These are phyloP conservation scores for Tulasnella sp. DNA, from an alignment of 768 basidiomycete species.

Conservation along the genomic window DNA sequence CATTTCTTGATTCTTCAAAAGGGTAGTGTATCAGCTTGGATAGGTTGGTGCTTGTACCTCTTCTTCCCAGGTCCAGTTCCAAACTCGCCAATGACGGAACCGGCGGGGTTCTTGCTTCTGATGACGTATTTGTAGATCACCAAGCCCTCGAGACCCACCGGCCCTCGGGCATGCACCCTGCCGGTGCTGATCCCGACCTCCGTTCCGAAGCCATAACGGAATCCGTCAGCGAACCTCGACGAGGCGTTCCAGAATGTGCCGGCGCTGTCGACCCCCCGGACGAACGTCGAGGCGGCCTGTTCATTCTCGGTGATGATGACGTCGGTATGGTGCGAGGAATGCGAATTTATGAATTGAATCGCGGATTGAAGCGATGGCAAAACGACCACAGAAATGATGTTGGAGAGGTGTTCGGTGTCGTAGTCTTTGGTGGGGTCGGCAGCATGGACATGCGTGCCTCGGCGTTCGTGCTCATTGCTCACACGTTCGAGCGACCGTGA, in stretches of 20 bases:
- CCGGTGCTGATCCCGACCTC: conserved; percentile 98
- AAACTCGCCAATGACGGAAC: conserved; percentile 82
- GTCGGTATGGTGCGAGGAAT: conserved; percentile 94
- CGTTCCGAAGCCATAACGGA: conserved; percentile 92
- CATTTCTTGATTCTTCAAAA: too few species aligned
- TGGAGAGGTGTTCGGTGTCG: conserved; percentile 75
- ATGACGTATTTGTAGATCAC: conserved; percentile 96
- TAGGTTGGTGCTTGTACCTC: conserved; percentile 47
- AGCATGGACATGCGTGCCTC: conserved; percentile 33
- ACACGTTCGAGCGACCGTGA: conserved; percentile 21
- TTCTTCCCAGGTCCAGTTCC: conserved; percentile 57
- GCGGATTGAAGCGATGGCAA: conserved; percentile 62
- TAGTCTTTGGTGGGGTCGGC: conserved; percentile 52
- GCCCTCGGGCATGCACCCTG: conserved; percentile 90
- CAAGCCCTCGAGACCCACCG: conserved; percentile 86
- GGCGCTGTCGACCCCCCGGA: conserved; percentile 79
- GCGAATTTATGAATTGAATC: conserved; percentile 78
- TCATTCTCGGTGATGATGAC: conserved; percentile 76
- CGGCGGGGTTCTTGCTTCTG: conserved; percentile 54
- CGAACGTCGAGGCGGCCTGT: conserved; percentile 54
- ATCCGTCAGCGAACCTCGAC: conserved; percentile 93
- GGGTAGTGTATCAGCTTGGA: not conserved
- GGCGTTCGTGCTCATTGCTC: not conserved
- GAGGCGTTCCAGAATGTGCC: conserved; percentile 92
- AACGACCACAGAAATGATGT: conserved; percentile 67